phyloP scores from a whole-genome alignment of 2,329 filamentous ascomycete genomes.

The Coniella vitis region DNA sequence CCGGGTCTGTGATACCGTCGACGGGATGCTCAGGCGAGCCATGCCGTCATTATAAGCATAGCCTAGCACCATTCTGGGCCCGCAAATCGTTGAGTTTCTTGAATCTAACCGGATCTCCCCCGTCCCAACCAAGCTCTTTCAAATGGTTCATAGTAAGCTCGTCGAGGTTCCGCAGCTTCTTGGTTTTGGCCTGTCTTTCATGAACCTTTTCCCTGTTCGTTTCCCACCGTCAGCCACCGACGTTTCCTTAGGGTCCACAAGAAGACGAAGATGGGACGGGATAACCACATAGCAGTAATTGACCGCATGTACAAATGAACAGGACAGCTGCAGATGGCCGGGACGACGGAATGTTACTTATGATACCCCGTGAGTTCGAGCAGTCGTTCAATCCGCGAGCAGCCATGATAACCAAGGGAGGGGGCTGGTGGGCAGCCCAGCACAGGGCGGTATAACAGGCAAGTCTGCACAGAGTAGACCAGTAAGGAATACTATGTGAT shows the following conservation, averaged over 20 bases:
- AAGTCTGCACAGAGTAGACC: no score
- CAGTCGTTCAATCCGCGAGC: no score
- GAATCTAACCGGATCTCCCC: not conserved
- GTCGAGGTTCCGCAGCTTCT: no score
- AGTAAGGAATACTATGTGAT: no score
- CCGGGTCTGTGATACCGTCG: slow-evolving; percentile 11
- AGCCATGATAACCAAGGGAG: no score
- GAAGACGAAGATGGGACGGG: not conserved
- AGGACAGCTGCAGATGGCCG: no score
- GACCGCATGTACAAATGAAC: not conserved
- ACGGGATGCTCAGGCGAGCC: slow-evolving; percentile 8
- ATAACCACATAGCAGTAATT: not conserved
- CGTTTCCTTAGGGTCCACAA: not conserved
- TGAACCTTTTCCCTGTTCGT: not conserved
- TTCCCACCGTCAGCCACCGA: not conserved
- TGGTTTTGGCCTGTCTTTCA: not conserved
- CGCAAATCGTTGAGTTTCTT: not conserved
- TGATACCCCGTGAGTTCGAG: no score
- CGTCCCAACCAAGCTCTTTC: not conserved
- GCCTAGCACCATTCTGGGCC: not conserved
- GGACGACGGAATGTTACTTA: no score
- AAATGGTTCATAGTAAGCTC: not conserved
- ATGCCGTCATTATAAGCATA: slow-evolving; percentile 10
- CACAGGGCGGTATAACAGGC: no score
- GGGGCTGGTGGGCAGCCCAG: no score